These are phyloP conservation scores for Avena insularis DNA, from an alignment of 176 grass and related monocot species.

Conservation along the genomic window DNA sequence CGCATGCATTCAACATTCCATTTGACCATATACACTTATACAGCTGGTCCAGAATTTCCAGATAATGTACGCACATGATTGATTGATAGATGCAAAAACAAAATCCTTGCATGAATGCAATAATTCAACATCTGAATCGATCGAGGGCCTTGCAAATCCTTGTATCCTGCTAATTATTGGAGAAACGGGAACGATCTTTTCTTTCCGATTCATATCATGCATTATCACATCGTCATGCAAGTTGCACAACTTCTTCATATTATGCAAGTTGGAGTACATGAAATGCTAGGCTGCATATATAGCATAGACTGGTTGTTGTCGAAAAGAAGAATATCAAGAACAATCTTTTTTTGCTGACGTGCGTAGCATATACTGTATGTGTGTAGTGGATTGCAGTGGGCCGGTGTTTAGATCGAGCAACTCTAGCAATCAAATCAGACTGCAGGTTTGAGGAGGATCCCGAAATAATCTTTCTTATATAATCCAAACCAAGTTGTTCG, in stretches of 20 bases:
- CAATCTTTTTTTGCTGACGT: not conserved
- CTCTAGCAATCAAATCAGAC: not conserved
- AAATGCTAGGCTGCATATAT: not conserved
- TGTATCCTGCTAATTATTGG: not conserved
- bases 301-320: conserved; percentile 10
- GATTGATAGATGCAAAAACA: not conserved
- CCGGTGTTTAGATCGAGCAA: not conserved
- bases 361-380: not conserved
- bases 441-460: conserved; percentile 24
- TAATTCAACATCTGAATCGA: not conserved
- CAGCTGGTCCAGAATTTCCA: not conserved
- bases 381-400: conserved; percentile 2
- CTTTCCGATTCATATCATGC: not conserved
- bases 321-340: not conserved
- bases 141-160: not conserved
- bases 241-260: not conserved
- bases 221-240: not conserved
- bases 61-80: not conserved
- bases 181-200: not conserved
- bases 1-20: not conserved
- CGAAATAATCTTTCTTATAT: not conserved
- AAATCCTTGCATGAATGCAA: not conserved
- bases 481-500: conserved; percentile 4
- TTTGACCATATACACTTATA: not conserved
- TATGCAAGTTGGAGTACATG: not conserved